Evolutionary conservation across 2,329 filamentous ascomycete species (phyloP), one percentile per base, ranked within the genome.

Genomic region (Ceratocystis destructans): DNA sequence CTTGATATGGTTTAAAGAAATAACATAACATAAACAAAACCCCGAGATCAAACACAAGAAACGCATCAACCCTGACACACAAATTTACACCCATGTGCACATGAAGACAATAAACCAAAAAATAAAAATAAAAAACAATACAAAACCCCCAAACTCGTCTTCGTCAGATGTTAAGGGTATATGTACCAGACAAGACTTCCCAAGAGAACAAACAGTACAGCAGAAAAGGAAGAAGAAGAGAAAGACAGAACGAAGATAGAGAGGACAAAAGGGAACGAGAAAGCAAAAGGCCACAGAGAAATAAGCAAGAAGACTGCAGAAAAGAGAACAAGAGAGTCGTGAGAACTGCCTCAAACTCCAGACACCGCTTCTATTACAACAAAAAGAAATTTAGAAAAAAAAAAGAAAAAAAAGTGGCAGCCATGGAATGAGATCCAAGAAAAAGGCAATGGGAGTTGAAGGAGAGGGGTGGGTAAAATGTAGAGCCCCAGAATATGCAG

Each of bases 321-420:
- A 64, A 25, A 64, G 46, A 53, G 48, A 41, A 48, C 22, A 44
- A 64, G 28, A 61, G 59, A 68, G 64, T 62, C 61, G 20, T 68
- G 65, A 68, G 65, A 67, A 22, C 67, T 37, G 25, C 48, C 48
- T 53, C 22, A 53, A 28, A 53, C 48, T 53, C 48, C 48, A 53
- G 20, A 53, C 48, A 53, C 48, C 48, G 48, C 48, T 53, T 53
- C 15, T 15, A 53, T 28, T 7, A 53, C 48, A 15, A 15, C 48
- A 53, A 53, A 41, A 41, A 41, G 37, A 41, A 41, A 41, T 12
- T 25, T 25, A 25, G 2, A 25, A 28, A 28, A 28, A 5, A 41
- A 41, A 53, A 25, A 25, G 2, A 28, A 28, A 28, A 5, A 41
- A 41, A 53, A 28, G 48, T 28, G 28, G 48, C 8, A 53, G 48